Evolutionary conservation across 768 basidiomycete species (phyloP).

Genomic region (Phanerochaete sordida): DNA sequence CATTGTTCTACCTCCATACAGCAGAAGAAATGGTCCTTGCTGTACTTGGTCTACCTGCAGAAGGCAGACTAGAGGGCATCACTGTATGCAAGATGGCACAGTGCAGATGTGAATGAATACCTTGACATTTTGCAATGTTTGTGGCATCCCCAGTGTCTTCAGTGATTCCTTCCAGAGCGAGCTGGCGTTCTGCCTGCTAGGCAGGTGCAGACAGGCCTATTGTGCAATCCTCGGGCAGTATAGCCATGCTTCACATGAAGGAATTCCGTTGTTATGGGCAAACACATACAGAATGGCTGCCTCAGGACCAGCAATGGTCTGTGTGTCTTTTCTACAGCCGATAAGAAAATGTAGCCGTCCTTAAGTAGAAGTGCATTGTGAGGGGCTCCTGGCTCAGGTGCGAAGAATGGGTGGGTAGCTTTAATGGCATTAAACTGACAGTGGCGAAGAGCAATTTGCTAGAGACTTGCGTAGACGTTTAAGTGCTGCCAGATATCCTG

Average conservation of each 20-base stretch:
- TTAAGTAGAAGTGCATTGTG: slow-evolving; percentile 17
- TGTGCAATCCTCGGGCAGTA: neutral
- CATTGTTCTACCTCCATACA: neutral
- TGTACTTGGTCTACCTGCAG: neutral
- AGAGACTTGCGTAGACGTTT: slow-evolving; percentile 23
- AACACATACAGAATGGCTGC: neutral
- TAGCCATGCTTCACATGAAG: neutral
- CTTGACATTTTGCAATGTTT: slow-evolving; percentile 31
- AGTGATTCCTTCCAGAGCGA: slow-evolving; percentile 30
- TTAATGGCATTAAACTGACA: slow-evolving; percentile 25
- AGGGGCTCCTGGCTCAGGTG: neutral
- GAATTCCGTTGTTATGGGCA: neutral
- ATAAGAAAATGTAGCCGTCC: slow-evolving; percentile 21
- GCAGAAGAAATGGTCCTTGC: slow-evolving; percentile 12
- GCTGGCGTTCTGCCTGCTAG: slow-evolving; percentile 36
- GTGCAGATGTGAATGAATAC: slow-evolving; percentile 16
- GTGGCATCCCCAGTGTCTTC: slow-evolving; percentile 16
- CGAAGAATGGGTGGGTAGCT: slow-evolving; percentile 20
- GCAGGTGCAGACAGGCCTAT: slow-evolving; percentile 34
- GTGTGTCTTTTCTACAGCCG: slow-evolving; percentile 3
- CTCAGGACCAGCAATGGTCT: neutral
- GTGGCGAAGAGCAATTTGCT: slow-evolving; percentile 16
- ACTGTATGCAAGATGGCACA: neutral
- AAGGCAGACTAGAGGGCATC: neutral
- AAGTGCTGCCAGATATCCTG: slow-evolving; percentile 24